These are phyloP conservation scores for Basipetospora chlamydospora DNA, from an alignment of 2,329 filamentous ascomycete species.

Conservation along the genomic window DNA sequence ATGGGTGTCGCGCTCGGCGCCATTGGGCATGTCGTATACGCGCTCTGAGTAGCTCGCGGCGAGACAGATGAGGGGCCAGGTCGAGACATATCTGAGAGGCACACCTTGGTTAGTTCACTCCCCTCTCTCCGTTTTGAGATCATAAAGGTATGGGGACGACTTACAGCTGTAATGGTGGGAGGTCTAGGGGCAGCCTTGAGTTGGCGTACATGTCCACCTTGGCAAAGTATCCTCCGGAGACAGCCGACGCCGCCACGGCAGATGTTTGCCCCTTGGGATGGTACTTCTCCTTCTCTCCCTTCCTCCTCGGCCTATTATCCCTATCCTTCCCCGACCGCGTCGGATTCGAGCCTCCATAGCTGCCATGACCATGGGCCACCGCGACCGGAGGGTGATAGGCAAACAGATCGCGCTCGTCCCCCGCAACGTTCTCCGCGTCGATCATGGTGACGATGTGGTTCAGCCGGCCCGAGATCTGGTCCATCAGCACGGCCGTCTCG, in stretches of 20 bases:
- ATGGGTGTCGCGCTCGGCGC: slow-evolving; percentile 51
- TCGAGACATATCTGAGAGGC: slow-evolving; percentile 51
- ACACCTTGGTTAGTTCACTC: slow-evolving; percentile 9
- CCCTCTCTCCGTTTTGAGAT: too few relatives aligned
- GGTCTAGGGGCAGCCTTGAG: slow-evolving; percentile 51
- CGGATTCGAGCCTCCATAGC: too few relatives aligned
- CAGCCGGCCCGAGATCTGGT: slow-evolving; percentile 2
- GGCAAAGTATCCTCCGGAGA: slow-evolving; percentile 30
- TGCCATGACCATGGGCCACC: not conserved
- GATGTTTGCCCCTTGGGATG: slow-evolving; percentile 1
- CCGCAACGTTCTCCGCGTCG: slow-evolving; percentile 1
- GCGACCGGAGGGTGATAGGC: not conserved
- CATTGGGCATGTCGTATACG: slow-evolving; percentile 53
- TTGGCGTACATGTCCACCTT: slow-evolving; percentile 73
- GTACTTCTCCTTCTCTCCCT: not conserved
- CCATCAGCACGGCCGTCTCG: slow-evolving; percentile 1
- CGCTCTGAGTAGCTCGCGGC: slow-evolving; percentile 65
- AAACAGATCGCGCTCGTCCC: slow-evolving; percentile 4
- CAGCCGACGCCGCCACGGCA: not conserved
- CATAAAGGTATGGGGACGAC: slow-evolving; percentile 11
- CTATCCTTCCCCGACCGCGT: too few relatives aligned
- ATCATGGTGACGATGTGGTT: slow-evolving; percentile 4
- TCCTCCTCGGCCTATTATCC: not conserved
- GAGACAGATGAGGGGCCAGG: slow-evolving; percentile 63
- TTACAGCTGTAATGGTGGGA: slow-evolving; percentile 55